Conservation (phyloP, 768 basidiomycete genomes). For the Chalciporus piperatus region DNA sequence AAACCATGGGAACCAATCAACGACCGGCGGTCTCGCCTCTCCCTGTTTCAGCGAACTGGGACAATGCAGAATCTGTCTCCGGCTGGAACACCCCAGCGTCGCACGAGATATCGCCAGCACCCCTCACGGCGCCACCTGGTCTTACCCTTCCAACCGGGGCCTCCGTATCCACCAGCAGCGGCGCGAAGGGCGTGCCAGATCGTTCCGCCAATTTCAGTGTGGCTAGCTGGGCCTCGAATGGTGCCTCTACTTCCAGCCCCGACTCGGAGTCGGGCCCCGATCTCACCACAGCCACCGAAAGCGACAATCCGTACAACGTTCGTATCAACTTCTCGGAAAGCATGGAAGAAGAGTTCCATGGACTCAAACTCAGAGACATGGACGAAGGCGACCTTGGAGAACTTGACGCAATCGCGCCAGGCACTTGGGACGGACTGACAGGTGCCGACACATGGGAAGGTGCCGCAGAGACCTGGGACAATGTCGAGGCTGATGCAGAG, state of each 20-base stretch:
- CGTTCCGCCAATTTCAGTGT: slow-evolving; percentile 11
- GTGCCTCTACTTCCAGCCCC: slow-evolving; percentile 24
- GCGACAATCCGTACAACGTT: slow-evolving; percentile 22
- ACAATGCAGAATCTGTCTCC: slow-evolving; percentile 15
- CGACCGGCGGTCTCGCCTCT: not conserved
- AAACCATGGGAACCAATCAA: slow-evolving; percentile 1
- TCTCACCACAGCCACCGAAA: slow-evolving; percentile 19
- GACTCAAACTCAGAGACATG: slow-evolving; percentile 15
- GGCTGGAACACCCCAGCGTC: slow-evolving; percentile 15
- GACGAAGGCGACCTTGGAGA: slow-evolving; percentile 14
- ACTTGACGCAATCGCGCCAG: slow-evolving; percentile 27
- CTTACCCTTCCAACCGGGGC: slow-evolving; percentile 6
- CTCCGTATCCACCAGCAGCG: not conserved
- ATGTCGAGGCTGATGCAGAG: slow-evolving; percentile 21
- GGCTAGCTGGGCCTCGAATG: slow-evolving; percentile 22
- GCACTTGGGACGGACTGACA: slow-evolving; percentile 12
- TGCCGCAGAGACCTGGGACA: slow-evolving; percentile 13
- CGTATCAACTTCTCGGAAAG: slow-evolving; percentile 24
- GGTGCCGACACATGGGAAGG: slow-evolving; percentile 3
- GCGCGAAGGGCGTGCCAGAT: not conserved
- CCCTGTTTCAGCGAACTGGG: slow-evolving; percentile 18
- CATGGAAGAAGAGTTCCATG: slow-evolving; percentile 31
- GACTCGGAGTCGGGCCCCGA: slow-evolving; percentile 28
- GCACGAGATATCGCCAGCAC: slow-evolving; percentile 1
- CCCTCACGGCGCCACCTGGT: slow-evolving; percentile 6